Conservation (phyloP, 345 rosid genomes). For the Carallia brachiata region DNA sequence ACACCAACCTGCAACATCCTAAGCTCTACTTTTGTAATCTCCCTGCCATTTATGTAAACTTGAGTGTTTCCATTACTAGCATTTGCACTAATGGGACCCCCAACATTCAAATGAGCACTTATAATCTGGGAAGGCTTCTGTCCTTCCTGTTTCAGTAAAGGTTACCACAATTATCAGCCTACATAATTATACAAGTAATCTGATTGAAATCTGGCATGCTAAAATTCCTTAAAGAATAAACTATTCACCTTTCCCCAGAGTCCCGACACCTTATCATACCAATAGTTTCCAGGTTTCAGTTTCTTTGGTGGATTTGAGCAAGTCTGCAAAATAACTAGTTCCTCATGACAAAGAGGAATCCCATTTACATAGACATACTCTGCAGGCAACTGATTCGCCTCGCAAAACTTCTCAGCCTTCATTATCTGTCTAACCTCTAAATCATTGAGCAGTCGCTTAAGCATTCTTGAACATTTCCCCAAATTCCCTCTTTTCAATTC, state of each 20-base stretch:
- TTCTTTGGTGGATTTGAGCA: slow-evolving; percentile 87
- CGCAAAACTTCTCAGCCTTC: slow-evolving; percentile 93
- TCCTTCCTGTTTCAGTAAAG: slow-evolving; percentile 66
- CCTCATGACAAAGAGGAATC: slow-evolving; percentile 72
- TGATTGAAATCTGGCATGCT: slow-evolving; percentile 6
- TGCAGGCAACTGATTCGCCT: slow-evolving; percentile 86
- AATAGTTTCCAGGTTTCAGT: slow-evolving; percentile 91
- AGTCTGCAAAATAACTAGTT: slow-evolving; percentile 69
- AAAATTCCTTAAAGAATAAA: neutral
- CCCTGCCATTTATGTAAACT: slow-evolving; percentile 91
- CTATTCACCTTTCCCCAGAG: slow-evolving; percentile 97
- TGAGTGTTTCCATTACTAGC: slow-evolving; percentile 96
- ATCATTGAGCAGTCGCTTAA: slow-evolving; percentile 83
- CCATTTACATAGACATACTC: slow-evolving; percentile 87
- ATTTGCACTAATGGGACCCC: slow-evolving; percentile 68
- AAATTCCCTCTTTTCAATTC: slow-evolving; percentile 68
- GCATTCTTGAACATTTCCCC: slow-evolving; percentile 94
- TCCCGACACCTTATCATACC: slow-evolving; percentile 99
- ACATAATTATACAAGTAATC: slow-evolving; percentile 4
- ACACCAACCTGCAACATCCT: slow-evolving; percentile 89
- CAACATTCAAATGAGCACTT: slow-evolving; percentile 89
- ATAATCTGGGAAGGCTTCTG: slow-evolving; percentile 88
- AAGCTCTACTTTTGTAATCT: slow-evolving; percentile 89
- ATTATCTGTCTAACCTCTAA: slow-evolving; percentile 88
- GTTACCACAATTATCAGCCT: slow-evolving; percentile 23